Percentiles rank a stretch among this genome's conserved stretches.
phyloP scores from a whole-genome alignment of 2,329 filamentous ascomycete species.

The Penicillium polonicum region DNA sequence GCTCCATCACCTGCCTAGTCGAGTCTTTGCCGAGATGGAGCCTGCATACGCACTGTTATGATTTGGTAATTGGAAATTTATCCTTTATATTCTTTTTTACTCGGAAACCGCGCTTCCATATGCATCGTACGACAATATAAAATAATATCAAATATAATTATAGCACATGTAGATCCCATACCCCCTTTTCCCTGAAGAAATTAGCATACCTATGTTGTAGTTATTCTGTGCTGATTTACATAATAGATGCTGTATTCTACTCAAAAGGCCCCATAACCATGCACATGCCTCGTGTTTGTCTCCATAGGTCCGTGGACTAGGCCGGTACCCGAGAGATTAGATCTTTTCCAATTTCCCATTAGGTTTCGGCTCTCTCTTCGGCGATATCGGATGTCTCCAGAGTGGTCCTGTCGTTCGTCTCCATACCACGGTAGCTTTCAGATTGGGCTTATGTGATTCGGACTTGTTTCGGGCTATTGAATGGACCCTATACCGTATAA shows the following conservation, averaged over 20 bases:
- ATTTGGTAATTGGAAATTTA: not conserved
- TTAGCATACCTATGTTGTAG: not conserved
- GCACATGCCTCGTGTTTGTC: not conserved
- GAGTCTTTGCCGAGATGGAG: constrained; percentile 6
- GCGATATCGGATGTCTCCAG: constrained; percentile 5
- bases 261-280: not conserved
- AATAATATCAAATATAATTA: not conserved
- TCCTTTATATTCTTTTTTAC: not conserved
- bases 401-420: not conserved
- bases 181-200: not conserved
- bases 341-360: not conserved
- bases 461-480: not conserved
- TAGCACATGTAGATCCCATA: not conserved
- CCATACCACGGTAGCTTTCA: not conserved
- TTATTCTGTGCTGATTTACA: not conserved
- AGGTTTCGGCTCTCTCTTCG: not conserved
- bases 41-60: constrained; percentile 1
- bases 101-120: not conserved
- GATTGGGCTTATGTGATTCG: not conserved
- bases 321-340: constrained; percentile 7
- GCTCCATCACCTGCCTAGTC: constrained; percentile 7
- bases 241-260: not conserved
- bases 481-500: not conserved
- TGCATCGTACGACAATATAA: not conserved
- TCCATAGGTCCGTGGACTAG: not conserved